These are phyloP conservation scores for Phytophthora lateralis DNA, from an alignment of 352 stramenopile genomes.

Conservation along the genomic window DNA sequence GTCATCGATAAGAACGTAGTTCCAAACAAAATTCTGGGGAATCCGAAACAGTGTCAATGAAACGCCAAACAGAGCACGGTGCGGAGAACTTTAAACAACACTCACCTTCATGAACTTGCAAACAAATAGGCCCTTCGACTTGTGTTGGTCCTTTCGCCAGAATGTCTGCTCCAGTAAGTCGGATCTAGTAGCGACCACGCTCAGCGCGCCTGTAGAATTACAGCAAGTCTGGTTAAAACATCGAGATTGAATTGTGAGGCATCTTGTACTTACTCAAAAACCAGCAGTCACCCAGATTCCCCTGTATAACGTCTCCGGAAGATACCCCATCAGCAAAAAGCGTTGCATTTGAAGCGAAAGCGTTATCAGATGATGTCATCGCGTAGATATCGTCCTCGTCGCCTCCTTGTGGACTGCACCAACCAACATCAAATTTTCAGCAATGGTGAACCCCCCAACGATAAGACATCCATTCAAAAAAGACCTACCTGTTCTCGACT, in stretches of 20 bases:
- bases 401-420: slow-evolving; percentile 27
- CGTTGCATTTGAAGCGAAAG: slow-evolving; percentile 66
- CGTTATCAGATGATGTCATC: slow-evolving; percentile 27
- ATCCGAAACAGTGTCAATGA: background rate
- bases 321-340: slow-evolving; percentile 81
- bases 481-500: slow-evolving; percentile 29
- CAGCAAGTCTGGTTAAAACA: background rate
- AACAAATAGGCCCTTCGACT: slow-evolving; percentile 85
- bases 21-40: slow-evolving; percentile 85
- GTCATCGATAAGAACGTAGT: slow-evolving; percentile 94
- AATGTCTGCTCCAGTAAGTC: slow-evolving; percentile 86
- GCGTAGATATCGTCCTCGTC: slow-evolving; percentile 29
- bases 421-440: slow-evolving; percentile 1
- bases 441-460: background rate
- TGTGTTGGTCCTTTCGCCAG: slow-evolving; percentile 73
- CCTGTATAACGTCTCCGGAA: slow-evolving; percentile 90
- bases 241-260: background rate
- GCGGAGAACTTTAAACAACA: background rate
- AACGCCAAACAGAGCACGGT: background rate
- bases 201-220: slow-evolving; percentile 70
- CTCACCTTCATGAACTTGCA: slow-evolving; percentile 91
- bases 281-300: slow-evolving; percentile 92
- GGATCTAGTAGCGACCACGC: slow-evolving; percentile 81
- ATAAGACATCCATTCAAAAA: background rate
- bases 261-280: slow-evolving; percentile 77